phyloP scores from a whole-genome alignment of 768 basidiomycete genomes.

The Rhodotorula babjevae region DNA sequence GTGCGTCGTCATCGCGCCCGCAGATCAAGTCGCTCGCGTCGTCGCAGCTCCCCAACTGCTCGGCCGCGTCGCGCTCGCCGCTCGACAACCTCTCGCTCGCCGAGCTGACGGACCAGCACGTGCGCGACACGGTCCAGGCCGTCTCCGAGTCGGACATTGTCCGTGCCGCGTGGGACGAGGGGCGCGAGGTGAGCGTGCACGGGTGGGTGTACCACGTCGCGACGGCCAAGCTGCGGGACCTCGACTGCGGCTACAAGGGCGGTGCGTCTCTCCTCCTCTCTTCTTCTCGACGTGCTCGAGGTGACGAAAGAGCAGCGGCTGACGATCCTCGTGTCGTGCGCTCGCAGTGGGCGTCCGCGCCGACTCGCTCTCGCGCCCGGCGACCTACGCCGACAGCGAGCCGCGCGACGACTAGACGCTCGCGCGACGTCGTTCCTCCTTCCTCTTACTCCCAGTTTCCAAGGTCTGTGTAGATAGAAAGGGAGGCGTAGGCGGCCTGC shows the following conservation, averaged over 20 bases:
- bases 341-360: conserved; percentile 10
- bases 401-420: not conserved
- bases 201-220: conserved; percentile 39
- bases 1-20: not conserved
- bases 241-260: conserved; percentile 34
- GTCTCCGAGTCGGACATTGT: conserved; percentile 23
- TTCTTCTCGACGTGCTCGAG: not conserved
- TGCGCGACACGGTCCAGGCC: conserved; percentile 23
- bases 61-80: conserved; percentile 10
- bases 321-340: not conserved
- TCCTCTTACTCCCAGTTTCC: not conserved
- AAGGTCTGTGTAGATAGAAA: not conserved
- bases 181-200: conserved; percentile 30
- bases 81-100: conserved; percentile 21
- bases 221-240: conserved; percentile 33
- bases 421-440: too few species aligned
- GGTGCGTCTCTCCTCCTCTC: not conserved
- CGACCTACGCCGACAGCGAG: conserved; percentile 26
- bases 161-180: conserved; percentile 29
- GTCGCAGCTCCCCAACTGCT: conserved; percentile 7
- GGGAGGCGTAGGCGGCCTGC: not conserved
- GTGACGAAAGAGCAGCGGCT: too few species aligned
- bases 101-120: conserved; percentile 32
- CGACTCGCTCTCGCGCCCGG: conserved; percentile 30
- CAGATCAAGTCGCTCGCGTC: conserved; percentile 37